Base-by-base conservation (phyloP, 441 rosid genomes). In the Eugenia klotzschiana region DNA sequence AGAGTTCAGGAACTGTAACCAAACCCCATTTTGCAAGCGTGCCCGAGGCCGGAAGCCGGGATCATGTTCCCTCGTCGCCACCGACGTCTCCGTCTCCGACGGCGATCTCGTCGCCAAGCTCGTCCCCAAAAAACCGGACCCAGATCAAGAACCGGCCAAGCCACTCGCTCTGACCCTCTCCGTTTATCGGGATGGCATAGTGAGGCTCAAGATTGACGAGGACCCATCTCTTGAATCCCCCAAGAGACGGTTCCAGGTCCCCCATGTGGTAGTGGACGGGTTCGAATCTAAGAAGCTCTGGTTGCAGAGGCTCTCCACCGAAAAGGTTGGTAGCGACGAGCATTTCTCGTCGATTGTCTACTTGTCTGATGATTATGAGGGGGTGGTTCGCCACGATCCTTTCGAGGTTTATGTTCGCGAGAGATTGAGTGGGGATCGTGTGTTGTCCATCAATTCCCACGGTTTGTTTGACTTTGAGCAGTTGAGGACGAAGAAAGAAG, bases 1-100 rank as follows among this genome's bases (percentile, higher is more conserved):
- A 11, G 99, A 97, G 89, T 97, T 97, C 84, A 91, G 99, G n/a
- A 91, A 86, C 93, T 97, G 99, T 83, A 85, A 97, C 79, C 98
- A 97, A 85, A 94, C 98, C 79, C 99, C 99, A 6, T 97, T 97
- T 89, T 97, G 99, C 94, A 94, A 94, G 88, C 97, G 94, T 46
- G 95, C 95, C 86, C 94, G 99, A 82, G 87, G 91, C 40, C 96
- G 96, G 43, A 81, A 88, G 27, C 97, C 98, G 56, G 98, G 96
- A 16, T 80, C 91, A 79, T 93, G 87, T 87, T 83, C 91, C 77
- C 83, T 93, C 9, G 56, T 86, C 83, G 96, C 89, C 79, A 56
- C 86, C 51, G 88, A 93, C 41, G 94, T 95, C 81, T 52, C 92
- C 85, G 82, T 97, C 83, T 85, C 93, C 83, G 92, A 91, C 8